Base-by-base conservation (phyloP, 2,329 filamentous ascomycete species). In the Aotearoamyces nothofagi region DNA sequence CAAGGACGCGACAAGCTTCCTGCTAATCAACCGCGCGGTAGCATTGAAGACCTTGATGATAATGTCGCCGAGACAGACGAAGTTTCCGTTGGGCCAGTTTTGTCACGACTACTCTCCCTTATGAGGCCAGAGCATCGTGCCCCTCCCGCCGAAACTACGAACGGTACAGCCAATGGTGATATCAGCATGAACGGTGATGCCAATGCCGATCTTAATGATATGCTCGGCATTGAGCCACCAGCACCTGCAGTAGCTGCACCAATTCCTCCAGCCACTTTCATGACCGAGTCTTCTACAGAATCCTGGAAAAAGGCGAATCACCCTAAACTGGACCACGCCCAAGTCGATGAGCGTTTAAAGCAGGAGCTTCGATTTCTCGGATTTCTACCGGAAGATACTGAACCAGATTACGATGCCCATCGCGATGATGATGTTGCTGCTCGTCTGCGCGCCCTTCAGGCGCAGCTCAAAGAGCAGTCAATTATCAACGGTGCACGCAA, bases 391-490 rank as follows among this genome's bases (percentile, higher is more conserved):
- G 58, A 66, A 4, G 78, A 82, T 29, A 57, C 53, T 17, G 54
- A 65, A 19, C 75, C 79, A 8, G 80, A 93, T 39, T 96, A 86
- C 53, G 82, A 92, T 44, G 78, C 74, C 1, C 82, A 92, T 50
- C 84, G 75, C 41, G 90, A 98, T 47, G 90, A 98, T 50, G 87
- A 94, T 51, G 80, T 98, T 22, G 82, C 86, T 5, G 86, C 82
- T 27, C 79, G 90, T 12, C 60, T 98, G 13, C 83, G 90, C 8
- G 71, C 83, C 14, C 63, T 98, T 2, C 90, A 98, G 48, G 63
- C 69, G 29, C 76, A 82, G 29, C 66, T 98, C 3, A 78, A 82
- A 40, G 74, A 84, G 34, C 78, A 90, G 49, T 79, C 80, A 51
- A 71, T 92, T 32, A 61, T 80, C 52, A 98, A 98, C 51, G 87